Evolutionary conservation across 2,329 filamentous ascomycete species (phyloP).

Genomic region (Didymella segeticola): DNA sequence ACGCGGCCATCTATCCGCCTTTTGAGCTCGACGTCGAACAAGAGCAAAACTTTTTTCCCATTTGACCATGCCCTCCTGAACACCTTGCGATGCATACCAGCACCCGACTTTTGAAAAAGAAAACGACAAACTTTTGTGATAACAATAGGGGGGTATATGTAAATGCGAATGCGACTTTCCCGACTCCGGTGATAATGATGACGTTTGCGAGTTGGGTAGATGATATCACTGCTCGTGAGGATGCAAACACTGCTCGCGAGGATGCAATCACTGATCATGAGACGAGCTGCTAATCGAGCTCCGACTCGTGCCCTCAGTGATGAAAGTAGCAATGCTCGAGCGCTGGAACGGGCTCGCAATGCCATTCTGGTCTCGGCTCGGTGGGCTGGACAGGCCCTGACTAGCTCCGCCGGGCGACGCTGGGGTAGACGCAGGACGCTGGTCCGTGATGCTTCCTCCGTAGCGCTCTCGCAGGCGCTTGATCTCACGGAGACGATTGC

Average conservation of each 20-base stretch:
- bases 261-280: conserved; percentile 28
- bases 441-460: conserved; percentile 22
- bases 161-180: conserved; percentile 8
- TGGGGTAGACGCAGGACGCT: conserved; percentile 23
- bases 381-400: conserved; percentile 36
- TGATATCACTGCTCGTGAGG: too few relatives aligned
- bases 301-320: conserved; percentile 46
- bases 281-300: conserved; percentile 47
- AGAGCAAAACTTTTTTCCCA: conserved; percentile 17
- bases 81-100: conserved; percentile 12
- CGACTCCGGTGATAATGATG: conserved; percentile 9
- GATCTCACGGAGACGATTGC: conserved; percentile 84
- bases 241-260: conserved; percentile 22
- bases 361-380: conserved; percentile 37
- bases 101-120: background rate
- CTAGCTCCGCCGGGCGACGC: conserved; percentile 27
- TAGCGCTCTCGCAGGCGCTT: conserved; percentile 74
- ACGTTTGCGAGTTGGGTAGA: too few relatives aligned
- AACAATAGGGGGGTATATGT: conserved; percentile 17
- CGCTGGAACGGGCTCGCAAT: conserved; percentile 41
- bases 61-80: background rate
- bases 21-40: background rate
- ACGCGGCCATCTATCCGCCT: background rate
- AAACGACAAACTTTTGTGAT: conserved; percentile 18
- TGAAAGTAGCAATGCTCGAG: conserved; percentile 45